A percentile compares a stretch with the other conserved stretches of the same genome.
phyloP scores from a whole-genome alignment of 2,329 filamentous ascomycete species.

The Penicillium janthinellum region DNA sequence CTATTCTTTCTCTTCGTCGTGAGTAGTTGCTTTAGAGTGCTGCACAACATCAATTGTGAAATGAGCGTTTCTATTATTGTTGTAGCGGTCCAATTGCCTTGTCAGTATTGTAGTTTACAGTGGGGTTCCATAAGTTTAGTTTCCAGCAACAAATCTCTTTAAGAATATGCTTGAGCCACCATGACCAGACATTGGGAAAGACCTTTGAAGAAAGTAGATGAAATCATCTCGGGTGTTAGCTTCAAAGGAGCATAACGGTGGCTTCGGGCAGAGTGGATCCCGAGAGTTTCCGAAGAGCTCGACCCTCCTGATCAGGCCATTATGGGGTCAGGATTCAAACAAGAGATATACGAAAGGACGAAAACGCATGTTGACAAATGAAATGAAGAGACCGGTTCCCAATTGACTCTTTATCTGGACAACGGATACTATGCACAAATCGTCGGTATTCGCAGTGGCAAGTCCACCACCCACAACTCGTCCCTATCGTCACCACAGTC shows the following conservation, averaged over 20 bases:
- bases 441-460: conserved; percentile 28
- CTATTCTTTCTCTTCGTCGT: conserved; percentile 13
- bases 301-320: not conserved
- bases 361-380: conserved; percentile 1
- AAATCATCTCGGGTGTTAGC: no score
- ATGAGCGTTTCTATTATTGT: conserved; percentile 14
- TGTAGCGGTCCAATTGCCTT: conserved; percentile 2
- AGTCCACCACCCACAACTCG: conserved; percentile 25
- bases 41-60: conserved; percentile 4
- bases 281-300: conserved; percentile 6
- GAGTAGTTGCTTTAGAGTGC: conserved; percentile 16
- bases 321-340: not conserved
- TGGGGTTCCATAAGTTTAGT: no score
- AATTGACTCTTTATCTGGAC: conserved; percentile 35
- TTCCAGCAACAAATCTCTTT: no score
- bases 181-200: no score
- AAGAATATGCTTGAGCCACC: no score
- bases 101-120: conserved; percentile 3
- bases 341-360: not conserved
- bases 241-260: not conserved
- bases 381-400: conserved; percentile 31
- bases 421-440: conserved; percentile 38
- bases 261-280: conserved; percentile 1
- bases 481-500: conserved; percentile 29
- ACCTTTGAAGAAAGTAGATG: no score